These are phyloP conservation scores for Trifolium fragiferum DNA, from an alignment of 306 rosid genomes.

Conservation along the genomic window DNA sequence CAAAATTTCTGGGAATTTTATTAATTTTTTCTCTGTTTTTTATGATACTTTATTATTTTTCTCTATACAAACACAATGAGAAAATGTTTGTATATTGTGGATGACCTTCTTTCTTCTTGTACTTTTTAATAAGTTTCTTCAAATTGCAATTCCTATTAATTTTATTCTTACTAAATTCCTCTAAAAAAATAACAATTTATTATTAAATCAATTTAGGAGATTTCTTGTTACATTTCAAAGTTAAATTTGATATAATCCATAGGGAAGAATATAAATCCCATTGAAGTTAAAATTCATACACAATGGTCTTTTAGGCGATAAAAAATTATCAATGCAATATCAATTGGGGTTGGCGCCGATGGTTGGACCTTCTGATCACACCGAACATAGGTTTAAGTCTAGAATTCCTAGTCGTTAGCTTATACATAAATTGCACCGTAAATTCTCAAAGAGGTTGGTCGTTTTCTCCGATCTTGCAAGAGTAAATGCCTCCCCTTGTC, in stretches of 20 bases:
- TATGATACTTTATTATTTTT: not conserved
- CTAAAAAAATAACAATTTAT: not conserved
- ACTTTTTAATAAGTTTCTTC: constrained; percentile 9
- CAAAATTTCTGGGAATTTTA: constrained; percentile 6
- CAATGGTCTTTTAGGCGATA: not conserved
- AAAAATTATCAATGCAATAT: not conserved
- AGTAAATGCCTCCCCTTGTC: not conserved
- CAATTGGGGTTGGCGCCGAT: not conserved
- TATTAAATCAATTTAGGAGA: not conserved
- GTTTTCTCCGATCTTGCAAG: not conserved
- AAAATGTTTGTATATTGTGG: not conserved
- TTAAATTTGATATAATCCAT: not conserved
- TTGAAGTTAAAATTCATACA: not conserved
- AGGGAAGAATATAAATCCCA: not conserved
- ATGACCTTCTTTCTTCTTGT: not conserved
- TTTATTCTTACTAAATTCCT: not conserved
- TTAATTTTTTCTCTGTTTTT: not conserved
- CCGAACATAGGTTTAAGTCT: not conserved
- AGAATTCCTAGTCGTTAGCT: not conserved
- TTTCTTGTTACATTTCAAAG: not conserved
- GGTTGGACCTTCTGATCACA: not conserved
- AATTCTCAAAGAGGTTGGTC: not conserved
- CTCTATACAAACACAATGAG: not conserved
- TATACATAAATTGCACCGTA: too few species aligned
- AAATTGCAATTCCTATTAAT: not conserved